phyloP scores from a whole-genome alignment of 1,284 basidiomycete genomes.

The Irpex sp. region DNA sequence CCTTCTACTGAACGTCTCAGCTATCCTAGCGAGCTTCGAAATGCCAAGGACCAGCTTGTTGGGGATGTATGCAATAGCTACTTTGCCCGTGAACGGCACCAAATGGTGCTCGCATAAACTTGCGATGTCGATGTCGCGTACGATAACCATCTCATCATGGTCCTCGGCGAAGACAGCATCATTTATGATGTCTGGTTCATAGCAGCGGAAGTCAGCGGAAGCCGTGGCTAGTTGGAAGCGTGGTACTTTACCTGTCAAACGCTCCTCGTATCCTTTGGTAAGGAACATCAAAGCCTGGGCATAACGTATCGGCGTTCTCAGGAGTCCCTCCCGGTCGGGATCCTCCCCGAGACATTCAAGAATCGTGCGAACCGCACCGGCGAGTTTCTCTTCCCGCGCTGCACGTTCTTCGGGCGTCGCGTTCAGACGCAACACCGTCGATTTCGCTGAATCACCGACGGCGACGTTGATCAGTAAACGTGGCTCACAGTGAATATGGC shows the following conservation, averaged over 20 bases:
- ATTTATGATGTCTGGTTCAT: conserved; percentile 87
- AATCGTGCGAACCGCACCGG: conserved; percentile 85
- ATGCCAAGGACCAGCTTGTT: conserved; percentile 93
- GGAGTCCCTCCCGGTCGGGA: conserved; percentile 89
- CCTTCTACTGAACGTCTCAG: conserved; percentile 95
- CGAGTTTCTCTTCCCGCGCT: conserved; percentile 75
- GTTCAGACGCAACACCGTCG: conserved; percentile 81
- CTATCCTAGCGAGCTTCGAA: conserved; percentile 97
- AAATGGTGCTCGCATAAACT: conserved; percentile 98
- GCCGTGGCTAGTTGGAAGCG: neutral
- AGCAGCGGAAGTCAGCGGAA: neutral
- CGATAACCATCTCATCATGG: conserved; percentile 99
- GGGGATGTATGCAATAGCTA: conserved; percentile 92
- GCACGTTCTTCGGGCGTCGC: conserved; percentile 72
- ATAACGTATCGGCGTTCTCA: conserved; percentile 92
- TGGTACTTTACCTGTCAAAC: conserved; percentile 64
- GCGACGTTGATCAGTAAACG: neutral
- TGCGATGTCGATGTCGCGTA: conserved; percentile 96
- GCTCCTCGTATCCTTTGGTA: conserved; percentile 98
- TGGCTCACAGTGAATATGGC: neutral
- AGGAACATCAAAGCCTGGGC: conserved; percentile 99
- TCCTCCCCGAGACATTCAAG: conserved; percentile 99
- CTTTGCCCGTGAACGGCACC: conserved; percentile 98
- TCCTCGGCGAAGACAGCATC: conserved; percentile 99
- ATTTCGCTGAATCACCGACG: conserved; percentile 64